Conservation (phyloP, 805 yeast genomes). For the Pichia rugopelliculosa region DNA sequence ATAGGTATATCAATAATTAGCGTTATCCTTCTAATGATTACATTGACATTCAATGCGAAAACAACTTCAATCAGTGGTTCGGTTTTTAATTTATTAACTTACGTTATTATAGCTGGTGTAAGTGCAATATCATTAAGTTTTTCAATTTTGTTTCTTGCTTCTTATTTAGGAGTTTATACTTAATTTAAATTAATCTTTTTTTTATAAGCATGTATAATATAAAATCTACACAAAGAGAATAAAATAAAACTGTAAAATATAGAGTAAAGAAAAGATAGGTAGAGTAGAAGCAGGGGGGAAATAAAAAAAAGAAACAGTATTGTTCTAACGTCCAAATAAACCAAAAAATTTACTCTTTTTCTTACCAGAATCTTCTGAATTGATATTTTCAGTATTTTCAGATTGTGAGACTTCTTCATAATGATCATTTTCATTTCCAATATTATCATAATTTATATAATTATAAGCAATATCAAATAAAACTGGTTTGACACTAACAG, state of each 20-base stretch:
- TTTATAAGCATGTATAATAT: background rate
- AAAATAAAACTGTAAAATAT: background rate
- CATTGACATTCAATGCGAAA: slow-evolving; percentile 6
- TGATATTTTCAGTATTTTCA: background rate
- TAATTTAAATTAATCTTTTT: slow-evolving; percentile 1
- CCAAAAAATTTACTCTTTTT: slow-evolving; percentile 62
- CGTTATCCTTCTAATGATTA: slow-evolving; percentile 3
- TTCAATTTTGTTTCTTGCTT: slow-evolving; percentile 25
- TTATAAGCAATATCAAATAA: slow-evolving; percentile 87
- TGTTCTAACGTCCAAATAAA: slow-evolving; percentile 46
- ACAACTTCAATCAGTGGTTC: background rate
- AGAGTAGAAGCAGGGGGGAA: background rate
- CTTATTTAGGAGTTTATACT: slow-evolving; percentile 27
- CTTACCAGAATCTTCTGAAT: slow-evolving; percentile 18
- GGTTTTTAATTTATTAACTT: slow-evolving; percentile 6
- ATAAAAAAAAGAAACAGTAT: no score
- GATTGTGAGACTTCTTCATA: slow-evolving; percentile 2
- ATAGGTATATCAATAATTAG: background rate
- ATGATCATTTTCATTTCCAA: slow-evolving; percentile 11
- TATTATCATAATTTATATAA: slow-evolving; percentile 52
- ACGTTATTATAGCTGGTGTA: slow-evolving; percentile 15
- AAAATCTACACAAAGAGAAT: background rate
- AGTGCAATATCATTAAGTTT: slow-evolving; percentile 22
- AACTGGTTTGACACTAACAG: slow-evolving; percentile 79
- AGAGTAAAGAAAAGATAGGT: background rate